These are phyloP conservation scores for Entomortierella parvispora DNA, from an alignment of 192 early-diverging fungal genomes.

Conservation along the genomic window DNA sequence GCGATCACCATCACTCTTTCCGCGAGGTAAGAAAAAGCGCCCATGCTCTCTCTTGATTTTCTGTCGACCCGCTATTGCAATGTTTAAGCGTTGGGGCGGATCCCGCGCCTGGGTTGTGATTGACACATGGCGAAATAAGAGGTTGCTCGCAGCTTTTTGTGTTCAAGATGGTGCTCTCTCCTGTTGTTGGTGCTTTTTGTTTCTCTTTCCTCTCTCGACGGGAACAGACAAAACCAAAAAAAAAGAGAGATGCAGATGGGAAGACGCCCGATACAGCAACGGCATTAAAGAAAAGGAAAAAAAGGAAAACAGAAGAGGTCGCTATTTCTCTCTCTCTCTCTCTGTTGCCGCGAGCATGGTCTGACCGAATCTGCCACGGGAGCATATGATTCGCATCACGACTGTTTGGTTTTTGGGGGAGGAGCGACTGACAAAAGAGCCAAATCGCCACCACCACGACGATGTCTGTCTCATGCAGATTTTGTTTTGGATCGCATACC, in stretches of 20 bases:
- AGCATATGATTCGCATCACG: no score
- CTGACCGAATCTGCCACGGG: no score
- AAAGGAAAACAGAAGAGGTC: neutral
- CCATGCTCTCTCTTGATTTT: neutral
- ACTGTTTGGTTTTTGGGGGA: no score
- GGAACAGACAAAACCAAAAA: neutral
- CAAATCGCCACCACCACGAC: no score
- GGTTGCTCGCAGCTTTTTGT: neutral
- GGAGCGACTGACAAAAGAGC: no score
- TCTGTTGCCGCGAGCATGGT: no score
- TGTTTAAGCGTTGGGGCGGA: neutral
- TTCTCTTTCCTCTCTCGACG: no score
- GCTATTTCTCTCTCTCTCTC: neutral
- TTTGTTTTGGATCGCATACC: no score
- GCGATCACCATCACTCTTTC: constrained; percentile 22
- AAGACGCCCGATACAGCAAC: no score
- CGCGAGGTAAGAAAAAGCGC: constrained; percentile 15
- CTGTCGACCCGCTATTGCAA: neutral
- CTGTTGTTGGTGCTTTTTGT: neutral
- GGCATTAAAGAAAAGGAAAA: neutral
- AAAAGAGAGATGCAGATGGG: neutral
- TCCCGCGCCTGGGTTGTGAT: neutral
- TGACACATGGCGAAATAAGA: constrained; percentile 22
- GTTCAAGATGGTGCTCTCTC: neutral
- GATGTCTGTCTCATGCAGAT: no score